Conservation (phyloP, 306 rosid species). For the Acacia confusa region DNA sequence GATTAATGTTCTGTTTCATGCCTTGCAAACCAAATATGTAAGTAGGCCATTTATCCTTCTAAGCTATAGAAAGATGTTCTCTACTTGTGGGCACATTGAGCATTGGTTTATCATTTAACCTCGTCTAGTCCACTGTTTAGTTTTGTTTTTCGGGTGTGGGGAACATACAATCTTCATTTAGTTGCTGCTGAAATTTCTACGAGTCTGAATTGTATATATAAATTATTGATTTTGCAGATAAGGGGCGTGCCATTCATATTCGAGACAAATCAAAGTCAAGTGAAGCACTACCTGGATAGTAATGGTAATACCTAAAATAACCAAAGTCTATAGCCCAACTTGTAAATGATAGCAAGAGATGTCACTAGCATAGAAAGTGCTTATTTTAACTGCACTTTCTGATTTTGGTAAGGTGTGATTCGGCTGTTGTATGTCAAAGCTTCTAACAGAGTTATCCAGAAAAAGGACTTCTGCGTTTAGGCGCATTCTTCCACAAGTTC, state of each 20-base stretch:
- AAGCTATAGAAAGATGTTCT: background rate
- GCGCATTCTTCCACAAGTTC: conserved; percentile 8
- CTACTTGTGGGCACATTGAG: background rate
- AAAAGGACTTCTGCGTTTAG: conserved; percentile 11
- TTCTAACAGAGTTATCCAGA: conserved; percentile 24
- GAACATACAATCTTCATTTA: conserved; percentile 13
- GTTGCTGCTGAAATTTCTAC: conserved; percentile 3
- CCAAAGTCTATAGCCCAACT: conserved; percentile 29
- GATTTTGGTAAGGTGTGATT: conserved; percentile 39
- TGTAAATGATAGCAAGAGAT: conserved; percentile 43
- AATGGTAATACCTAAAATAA: conserved; percentile 39
- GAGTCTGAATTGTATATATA: conserved; percentile 22
- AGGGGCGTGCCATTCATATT: conserved; percentile 73
- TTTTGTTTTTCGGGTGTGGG: background rate
- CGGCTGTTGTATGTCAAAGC: conserved; percentile 31
- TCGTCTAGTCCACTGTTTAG: background rate
- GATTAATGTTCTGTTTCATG: background rate
- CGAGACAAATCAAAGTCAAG: conserved; percentile 55
- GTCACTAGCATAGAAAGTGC: conserved; percentile 57
- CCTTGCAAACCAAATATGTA: background rate
- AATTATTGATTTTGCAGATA: conserved; percentile 64
- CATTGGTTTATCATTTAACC: conserved; percentile 2
- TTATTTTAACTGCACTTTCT: conserved; percentile 57
- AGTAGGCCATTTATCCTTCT: background rate
- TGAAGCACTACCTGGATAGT: conserved; percentile 63